Conservation (phyloP, 2,329 filamentous ascomycete species). For the Nothophoma quercina region DNA sequence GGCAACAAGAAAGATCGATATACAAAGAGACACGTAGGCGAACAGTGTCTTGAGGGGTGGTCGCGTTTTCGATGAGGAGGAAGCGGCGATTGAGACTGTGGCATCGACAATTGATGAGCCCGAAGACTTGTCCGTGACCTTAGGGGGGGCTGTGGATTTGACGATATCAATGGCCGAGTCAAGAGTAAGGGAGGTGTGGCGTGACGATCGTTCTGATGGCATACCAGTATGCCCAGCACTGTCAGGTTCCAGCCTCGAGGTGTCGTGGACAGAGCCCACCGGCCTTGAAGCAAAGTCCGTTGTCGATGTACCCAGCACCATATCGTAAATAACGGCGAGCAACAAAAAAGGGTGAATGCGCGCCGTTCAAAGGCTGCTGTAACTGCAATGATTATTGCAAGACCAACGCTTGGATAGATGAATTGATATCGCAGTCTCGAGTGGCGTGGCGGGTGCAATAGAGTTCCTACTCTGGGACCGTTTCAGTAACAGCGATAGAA, state of each 20-base stretch:
- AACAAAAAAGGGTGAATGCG: not conserved
- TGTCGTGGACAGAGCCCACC: not conserved
- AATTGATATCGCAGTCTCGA: not conserved
- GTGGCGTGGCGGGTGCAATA: conserved; percentile 2
- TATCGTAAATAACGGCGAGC: not conserved
- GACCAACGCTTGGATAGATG: not conserved
- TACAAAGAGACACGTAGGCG: conserved; percentile 40
- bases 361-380: not conserved
- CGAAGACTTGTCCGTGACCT: not conserved
- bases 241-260: not conserved
- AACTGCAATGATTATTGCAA: not conserved
- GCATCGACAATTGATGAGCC: not conserved
- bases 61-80: not conserved
- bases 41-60: conserved; percentile 22
- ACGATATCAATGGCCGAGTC: conserved; percentile 3
- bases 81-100: too few species aligned
- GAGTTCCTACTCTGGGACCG: not conserved
- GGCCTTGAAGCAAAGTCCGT: conserved; percentile 1
- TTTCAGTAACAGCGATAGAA: conserved; percentile 2
- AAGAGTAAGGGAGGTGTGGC: conserved; percentile 13
- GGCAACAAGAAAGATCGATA: conserved; percentile 53
- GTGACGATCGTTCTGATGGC: conserved; percentile 10
- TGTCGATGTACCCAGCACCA: not conserved
- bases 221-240: not conserved
- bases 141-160: not conserved